Evolutionary conservation across 768 basidiomycete genomes (phyloP).

Genomic region (Suillus tomentosus): DNA sequence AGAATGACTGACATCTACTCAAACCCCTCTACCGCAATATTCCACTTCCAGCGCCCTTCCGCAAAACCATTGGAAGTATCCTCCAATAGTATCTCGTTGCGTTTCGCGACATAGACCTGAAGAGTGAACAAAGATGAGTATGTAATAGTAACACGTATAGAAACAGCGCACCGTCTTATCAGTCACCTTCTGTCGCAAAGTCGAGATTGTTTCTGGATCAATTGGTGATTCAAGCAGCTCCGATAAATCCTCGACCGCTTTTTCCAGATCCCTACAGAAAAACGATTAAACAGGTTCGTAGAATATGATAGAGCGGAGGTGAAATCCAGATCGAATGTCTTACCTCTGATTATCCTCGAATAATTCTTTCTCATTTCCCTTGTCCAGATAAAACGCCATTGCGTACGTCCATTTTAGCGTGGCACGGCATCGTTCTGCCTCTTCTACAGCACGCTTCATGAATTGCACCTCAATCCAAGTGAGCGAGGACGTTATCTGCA

Average conservation of each 20-base stretch:
- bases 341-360: constrained; percentile 97
- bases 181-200: constrained; percentile 87
- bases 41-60: constrained; percentile 88
- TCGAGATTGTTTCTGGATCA: constrained; percentile 79
- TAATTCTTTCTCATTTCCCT: constrained; percentile 89
- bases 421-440: constrained; percentile 84
- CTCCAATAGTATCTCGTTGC: constrained; percentile 92
- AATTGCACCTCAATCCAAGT: constrained; percentile 99
- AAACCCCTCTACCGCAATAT: constrained; percentile 68
- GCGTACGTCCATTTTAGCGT: constrained; percentile 99
- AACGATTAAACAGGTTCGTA: not conserved
- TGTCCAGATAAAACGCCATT: constrained; percentile 96
- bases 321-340: constrained; percentile 19
- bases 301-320: not conserved
- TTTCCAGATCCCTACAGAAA: constrained; percentile 77
- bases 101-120: constrained; percentile 92
- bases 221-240: constrained; percentile 92
- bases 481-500: constrained; percentile 89
- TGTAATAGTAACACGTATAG: not conserved
- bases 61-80: constrained; percentile 91
- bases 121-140: constrained; percentile 5
- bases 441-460: constrained; percentile 97
- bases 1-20: constrained; percentile 38
- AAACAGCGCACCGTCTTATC: constrained; percentile 79
- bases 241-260: constrained; percentile 92